Conservation (phyloP, 2,329 filamentous ascomycete genomes). For the Fusarium sp. region DNA sequence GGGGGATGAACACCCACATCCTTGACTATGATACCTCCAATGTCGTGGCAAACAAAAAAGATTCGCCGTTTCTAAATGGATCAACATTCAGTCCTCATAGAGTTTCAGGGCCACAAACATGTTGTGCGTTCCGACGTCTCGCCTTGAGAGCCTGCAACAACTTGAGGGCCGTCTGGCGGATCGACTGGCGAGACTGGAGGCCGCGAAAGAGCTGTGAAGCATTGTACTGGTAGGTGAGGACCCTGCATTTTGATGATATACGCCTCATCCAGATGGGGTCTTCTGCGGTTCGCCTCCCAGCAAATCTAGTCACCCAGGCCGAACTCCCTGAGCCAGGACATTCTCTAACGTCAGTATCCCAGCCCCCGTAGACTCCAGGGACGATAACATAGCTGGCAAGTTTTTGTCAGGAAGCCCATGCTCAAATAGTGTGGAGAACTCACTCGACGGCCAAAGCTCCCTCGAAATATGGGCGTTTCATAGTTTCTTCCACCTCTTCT, state of each 20-base stretch:
- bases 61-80: not conserved
- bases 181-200: not conserved
- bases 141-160: not conserved
- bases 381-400: not conserved
- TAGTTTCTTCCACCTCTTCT: not conserved
- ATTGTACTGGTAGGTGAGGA: not conserved
- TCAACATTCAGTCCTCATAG: not conserved
- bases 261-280: not conserved
- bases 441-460: not conserved
- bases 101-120: not conserved
- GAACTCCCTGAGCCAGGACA: conserved; percentile 8
- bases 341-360: not conserved
- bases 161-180: not conserved
- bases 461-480: not conserved
- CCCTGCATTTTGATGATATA: not conserved
- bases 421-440: accelerated
- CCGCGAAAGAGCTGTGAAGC: not conserved
- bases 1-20: not conserved
- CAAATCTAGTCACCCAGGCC: not conserved
- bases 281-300: not conserved
- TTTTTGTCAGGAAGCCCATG: not conserved
- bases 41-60: not conserved
- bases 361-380: not conserved
- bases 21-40: not conserved
- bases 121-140: not conserved